phyloP scores from a whole-genome alignment of 805 yeast species.

The Candida corydali region DNA sequence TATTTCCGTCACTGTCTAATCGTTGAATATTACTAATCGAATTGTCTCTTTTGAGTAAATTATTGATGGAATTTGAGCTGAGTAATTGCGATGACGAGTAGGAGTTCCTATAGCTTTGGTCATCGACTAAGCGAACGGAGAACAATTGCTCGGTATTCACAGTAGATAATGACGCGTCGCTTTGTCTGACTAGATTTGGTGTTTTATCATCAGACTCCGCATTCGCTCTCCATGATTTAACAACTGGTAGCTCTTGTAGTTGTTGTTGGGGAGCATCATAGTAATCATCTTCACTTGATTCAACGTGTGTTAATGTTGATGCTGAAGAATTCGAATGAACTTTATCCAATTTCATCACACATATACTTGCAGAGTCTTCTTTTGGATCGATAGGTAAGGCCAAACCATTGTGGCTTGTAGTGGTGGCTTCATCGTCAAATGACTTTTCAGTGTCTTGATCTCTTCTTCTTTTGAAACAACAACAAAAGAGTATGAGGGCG shows the following conservation, averaged over 20 bases:
- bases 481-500: conserved; percentile 45
- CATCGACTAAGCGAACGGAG: conserved; percentile 73
- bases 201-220: conserved; percentile 26
- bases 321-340: conserved; percentile 21
- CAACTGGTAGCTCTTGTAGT: conserved; percentile 21
- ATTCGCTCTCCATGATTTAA: conserved; percentile 42
- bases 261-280: conserved; percentile 25
- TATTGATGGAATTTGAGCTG: conserved; percentile 23
- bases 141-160: conserved; percentile 82
- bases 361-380: conserved; percentile 5
- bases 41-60: conserved; percentile 20
- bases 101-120: conserved; percentile 32
- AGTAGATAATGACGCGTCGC: conserved; percentile 72
- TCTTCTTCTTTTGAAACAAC: conserved; percentile 42
- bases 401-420: conserved; percentile 9
- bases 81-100: conserved; percentile 21
- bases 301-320: conserved; percentile 54
- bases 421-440: conserved; percentile 21
- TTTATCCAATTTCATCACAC: conserved; percentile 11
- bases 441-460: conserved; percentile 11
- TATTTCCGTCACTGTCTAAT: conserved; percentile 43
- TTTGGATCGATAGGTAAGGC: conserved; percentile 6
- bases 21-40: conserved; percentile 33
- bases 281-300: conserved; percentile 21
- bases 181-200: conserved; percentile 56